Base-by-base conservation (phyloP, 148 eudicot species). In the Talinum fruticosum region DNA sequence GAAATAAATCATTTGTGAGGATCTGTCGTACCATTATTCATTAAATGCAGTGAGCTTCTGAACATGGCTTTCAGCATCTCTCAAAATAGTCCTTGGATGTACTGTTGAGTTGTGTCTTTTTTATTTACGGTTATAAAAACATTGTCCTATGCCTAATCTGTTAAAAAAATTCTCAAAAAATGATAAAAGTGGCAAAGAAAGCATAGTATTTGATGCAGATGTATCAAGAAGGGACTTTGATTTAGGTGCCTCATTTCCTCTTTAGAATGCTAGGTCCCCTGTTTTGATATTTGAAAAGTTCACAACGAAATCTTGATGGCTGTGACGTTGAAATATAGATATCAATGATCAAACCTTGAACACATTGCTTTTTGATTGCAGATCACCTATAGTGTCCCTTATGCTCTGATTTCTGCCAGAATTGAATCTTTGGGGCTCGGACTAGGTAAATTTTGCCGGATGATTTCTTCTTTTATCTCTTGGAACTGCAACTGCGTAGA, bases 351-450 rank as follows among this genome's bases (percentile, higher is more conserved):
- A 33, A 44, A 59, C 44, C 16, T 59, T 59, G 49, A 10, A 61
- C 71, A 13, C 32, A 61, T 26, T 57, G 8, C 57, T n/a, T 75
- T 76, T 66, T 51, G 61, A 76, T 77, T 96, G 86, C 91, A 96
- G 99, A 88, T 96, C 78, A 96, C 99, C 71, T 96, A 93, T 66
- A 96, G 99, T 82, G 92, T 96, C 28, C 99, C 99, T 6, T 96
- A 96, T 86, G 99, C 99, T 57, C 79, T 96, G 86, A 79, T 96
- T 76, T 87, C 99, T 32, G 80, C 97, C 44, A 83, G 82, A 44
- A 83, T 83, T 15, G 85, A 83, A 35, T 84, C 97, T 54, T 62
- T 96, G 81, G 99, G 99, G 85, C 90, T 96, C 57, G 99, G 99
- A 57, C 97, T 91, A 91, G 99, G 99, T 96, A 80, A 45, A 76